phyloP scores from a whole-genome alignment of 768 basidiomycete species.

The Chalciporus pseudorubinellus region DNA sequence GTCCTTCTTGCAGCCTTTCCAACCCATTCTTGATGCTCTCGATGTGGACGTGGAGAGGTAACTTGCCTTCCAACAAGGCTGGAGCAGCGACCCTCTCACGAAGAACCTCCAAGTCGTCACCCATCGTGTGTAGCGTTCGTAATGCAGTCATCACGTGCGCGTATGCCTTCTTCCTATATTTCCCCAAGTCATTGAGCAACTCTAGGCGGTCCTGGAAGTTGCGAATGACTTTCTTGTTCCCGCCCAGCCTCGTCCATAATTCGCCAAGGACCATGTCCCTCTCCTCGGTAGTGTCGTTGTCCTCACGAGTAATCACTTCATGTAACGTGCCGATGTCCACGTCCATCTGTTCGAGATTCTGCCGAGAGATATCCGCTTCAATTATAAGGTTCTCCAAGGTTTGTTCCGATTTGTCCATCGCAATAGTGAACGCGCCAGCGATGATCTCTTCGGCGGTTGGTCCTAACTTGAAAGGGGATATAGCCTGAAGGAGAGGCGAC shows the following conservation, averaged over 20 bases:
- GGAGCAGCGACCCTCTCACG: conserved; percentile 71
- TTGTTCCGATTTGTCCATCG: conserved; percentile 57
- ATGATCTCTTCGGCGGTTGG: conserved; percentile 45
- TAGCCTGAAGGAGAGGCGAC: conserved; percentile 30
- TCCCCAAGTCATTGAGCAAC: conserved; percentile 53
- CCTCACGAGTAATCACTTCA: conserved; percentile 60
- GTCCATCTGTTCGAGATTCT: conserved; percentile 61
- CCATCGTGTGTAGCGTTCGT: conserved; percentile 60
- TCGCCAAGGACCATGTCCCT: conserved; percentile 56
- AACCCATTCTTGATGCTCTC: conserved; percentile 65
- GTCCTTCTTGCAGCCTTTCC: conserved; percentile 52
- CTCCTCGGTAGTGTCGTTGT: conserved; percentile 41
- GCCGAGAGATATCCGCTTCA: conserved; percentile 61
- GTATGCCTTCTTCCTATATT: conserved; percentile 59
- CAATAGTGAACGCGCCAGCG: conserved; percentile 51
- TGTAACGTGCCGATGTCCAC: conserved; percentile 55
- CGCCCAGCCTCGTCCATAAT: conserved; percentile 70
- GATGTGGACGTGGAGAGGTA: conserved; percentile 75
- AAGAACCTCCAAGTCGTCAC: conserved; percentile 74
- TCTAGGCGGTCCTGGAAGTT: conserved; percentile 49
- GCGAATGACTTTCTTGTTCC: conserved; percentile 50
- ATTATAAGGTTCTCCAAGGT: conserved; percentile 56
- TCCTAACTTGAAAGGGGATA: conserved; percentile 40
- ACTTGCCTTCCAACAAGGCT: conserved; percentile 52
- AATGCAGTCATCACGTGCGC: conserved; percentile 66